phyloP scores from a whole-genome alignment of 1,284 basidiomycete species.

The Ustilago lituana region DNA sequence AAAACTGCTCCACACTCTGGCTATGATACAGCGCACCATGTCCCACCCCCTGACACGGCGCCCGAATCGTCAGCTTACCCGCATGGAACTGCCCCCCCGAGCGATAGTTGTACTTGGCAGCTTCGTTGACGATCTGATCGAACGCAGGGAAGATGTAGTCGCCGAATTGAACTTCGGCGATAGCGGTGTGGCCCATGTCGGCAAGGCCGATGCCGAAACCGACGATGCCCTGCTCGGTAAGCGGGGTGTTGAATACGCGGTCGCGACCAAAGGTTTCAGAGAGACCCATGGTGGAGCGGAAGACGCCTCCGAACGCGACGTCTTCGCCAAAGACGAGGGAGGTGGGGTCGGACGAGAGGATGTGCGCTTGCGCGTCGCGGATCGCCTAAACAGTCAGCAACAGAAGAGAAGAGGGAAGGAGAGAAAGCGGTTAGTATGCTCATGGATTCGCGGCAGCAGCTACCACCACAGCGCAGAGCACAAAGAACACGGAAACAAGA shows the following conservation, averaged over 20 bases:
- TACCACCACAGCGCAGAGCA: background rate
- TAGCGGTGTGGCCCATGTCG: conserved; percentile 90
- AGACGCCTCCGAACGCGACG: conserved; percentile 82
- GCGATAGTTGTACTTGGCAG: conserved; percentile 89
- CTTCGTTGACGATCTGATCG: conserved; percentile 87
- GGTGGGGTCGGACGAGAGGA: conserved; percentile 73
- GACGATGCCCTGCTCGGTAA: conserved; percentile 78
- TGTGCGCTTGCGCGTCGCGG: conserved; percentile 58
- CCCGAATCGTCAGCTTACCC: conserved; percentile 85
- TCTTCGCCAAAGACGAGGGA: conserved; percentile 84
- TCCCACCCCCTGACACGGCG: conserved; percentile 65
- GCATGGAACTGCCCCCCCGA: conserved; percentile 84
- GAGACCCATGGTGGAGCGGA: conserved; percentile 87
- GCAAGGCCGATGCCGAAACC: conserved; percentile 93
- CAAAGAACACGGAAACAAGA: background rate
- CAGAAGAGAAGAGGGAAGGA: background rate
- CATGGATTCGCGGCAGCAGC: background rate
- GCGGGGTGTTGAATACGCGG: conserved; percentile 53
- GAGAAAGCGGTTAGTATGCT: conserved; percentile 8
- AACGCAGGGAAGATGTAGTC: conserved; percentile 56
- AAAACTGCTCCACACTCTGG: conserved; percentile 92
- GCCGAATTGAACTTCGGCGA: conserved; percentile 84
- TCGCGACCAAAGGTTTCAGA: conserved; percentile 81
- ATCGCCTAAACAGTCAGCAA: conserved; percentile 44
- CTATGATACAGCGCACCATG: conserved; percentile 86